Conservation (phyloP, 164 flowering plant species). For the Echeveria elegans region DNA sequence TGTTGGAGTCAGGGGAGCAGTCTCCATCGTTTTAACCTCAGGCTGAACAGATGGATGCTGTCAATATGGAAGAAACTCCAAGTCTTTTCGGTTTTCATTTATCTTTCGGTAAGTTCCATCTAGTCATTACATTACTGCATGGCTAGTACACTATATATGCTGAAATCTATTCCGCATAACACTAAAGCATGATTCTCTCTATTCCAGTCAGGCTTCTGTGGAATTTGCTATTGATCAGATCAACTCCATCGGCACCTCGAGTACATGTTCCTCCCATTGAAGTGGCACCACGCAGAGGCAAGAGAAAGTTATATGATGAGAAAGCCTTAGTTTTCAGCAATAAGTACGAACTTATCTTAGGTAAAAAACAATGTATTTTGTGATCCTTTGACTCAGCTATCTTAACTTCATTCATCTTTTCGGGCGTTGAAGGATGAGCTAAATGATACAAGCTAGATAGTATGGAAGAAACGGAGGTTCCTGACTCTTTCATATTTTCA, state of each 20-base stretch:
- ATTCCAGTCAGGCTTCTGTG: slow-evolving; percentile 31
- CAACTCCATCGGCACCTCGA: slow-evolving; percentile 45
- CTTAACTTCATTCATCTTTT: slow-evolving; percentile 13
- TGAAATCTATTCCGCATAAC: neutral
- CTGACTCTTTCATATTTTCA: slow-evolving; percentile 35
- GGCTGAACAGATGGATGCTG: slow-evolving; percentile 21
- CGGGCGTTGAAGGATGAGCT: slow-evolving; percentile 51
- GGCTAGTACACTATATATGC: neutral
- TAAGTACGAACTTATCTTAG: slow-evolving; percentile 21
- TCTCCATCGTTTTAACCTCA: slow-evolving; percentile 21
- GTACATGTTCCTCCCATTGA: neutral
- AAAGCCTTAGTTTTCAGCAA: slow-evolving; percentile 45
- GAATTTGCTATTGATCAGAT: slow-evolving; percentile 31
- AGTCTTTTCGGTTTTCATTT: slow-evolving; percentile 16
- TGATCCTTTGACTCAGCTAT: neutral
- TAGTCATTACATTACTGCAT: neutral
- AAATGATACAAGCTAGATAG: slow-evolving; percentile 31
- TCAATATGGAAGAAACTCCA: slow-evolving; percentile 20
- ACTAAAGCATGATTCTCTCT: slow-evolving; percentile 8
- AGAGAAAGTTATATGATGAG: slow-evolving; percentile 48
- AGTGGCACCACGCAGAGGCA: slow-evolving; percentile 33
- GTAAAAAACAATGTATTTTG: slow-evolving; percentile 2
- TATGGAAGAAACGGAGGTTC: slow-evolving; percentile 37
- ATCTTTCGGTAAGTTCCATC: slow-evolving; percentile 34
- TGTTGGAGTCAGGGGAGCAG: slow-evolving; percentile 22